Conservation (phyloP, 352 stramenopile species). For the Pythium grandisporangium region DNA sequence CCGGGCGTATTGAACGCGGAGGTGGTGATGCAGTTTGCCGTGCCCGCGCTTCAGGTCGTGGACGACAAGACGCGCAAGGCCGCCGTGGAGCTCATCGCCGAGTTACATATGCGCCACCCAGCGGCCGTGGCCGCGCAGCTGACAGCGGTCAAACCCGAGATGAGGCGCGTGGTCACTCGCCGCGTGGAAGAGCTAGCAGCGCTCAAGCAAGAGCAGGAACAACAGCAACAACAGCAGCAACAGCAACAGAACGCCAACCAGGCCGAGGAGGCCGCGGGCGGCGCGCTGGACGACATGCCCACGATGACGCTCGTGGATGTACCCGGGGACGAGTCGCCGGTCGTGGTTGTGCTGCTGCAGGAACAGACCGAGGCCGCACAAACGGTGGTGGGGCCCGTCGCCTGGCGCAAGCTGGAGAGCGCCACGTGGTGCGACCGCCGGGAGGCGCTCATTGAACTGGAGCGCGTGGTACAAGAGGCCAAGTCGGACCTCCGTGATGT, state of each 20-base stretch:
- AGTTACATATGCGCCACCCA: slow-evolving; percentile 30
- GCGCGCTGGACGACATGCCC: slow-evolving; percentile 14
- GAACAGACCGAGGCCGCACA: slow-evolving; percentile 23
- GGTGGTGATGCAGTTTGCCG: slow-evolving; percentile 56
- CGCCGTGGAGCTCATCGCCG: slow-evolving; percentile 58
- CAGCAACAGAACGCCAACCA: slow-evolving; percentile 27
- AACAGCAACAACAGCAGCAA: slow-evolving; percentile 17
- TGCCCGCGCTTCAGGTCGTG: slow-evolving; percentile 58
- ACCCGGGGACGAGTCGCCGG: slow-evolving; percentile 40
- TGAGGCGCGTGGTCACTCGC: slow-evolving; percentile 64
- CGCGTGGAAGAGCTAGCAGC: slow-evolving; percentile 62
- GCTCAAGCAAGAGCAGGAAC: slow-evolving; percentile 20
- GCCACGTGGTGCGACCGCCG: slow-evolving; percentile 82
- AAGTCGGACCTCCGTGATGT: slow-evolving; percentile 66
- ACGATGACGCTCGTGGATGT: slow-evolving; percentile 23
- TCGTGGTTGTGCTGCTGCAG: slow-evolving; percentile 32
- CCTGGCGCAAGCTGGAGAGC: slow-evolving; percentile 69
- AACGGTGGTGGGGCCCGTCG: slow-evolving; percentile 45
- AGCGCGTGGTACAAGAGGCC: slow-evolving; percentile 55
- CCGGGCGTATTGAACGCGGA: slow-evolving; percentile 37
- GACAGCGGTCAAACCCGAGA: slow-evolving; percentile 53
- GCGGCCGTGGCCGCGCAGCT: slow-evolving; percentile 30
- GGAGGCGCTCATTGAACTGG: slow-evolving; percentile 65
- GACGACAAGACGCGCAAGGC: slow-evolving; percentile 73
- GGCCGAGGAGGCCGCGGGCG: slow-evolving; percentile 23